A percentile compares a stretch with the other conserved stretches of the same genome.
phyloP scores from a whole-genome alignment of 257 asterid genomes.

The Fraxinus anomala region DNA sequence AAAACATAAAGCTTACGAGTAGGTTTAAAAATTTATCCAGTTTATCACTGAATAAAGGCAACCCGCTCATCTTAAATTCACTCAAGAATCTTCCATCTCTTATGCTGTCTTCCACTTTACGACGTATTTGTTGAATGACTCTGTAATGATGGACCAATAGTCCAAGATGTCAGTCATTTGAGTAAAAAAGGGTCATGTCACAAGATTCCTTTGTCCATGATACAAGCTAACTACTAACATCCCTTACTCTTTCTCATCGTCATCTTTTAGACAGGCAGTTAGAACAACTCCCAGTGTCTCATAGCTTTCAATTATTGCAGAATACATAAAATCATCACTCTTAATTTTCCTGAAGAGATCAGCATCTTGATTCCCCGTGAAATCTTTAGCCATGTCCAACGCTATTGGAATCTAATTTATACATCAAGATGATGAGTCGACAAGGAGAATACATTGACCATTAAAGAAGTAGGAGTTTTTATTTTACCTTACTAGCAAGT shows the following conservation, averaged over 20 bases:
- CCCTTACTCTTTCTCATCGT: conserved; percentile 69
- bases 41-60: conserved; percentile 71
- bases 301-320: conserved; percentile 89
- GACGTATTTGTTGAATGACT: conserved; percentile 58
- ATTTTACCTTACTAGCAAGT: conserved; percentile 93
- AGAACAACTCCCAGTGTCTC: conserved; percentile 74
- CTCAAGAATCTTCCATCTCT: conserved; percentile 47
- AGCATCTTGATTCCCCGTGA: conserved; percentile 74
- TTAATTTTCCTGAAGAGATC: conserved; percentile 87
- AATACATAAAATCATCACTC: conserved; percentile 79
- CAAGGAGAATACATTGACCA: conserved; percentile 14
- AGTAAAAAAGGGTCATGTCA: conserved; percentile 20
- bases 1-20: conserved; percentile 55
- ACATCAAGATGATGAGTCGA: conserved; percentile 31
- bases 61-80: conserved; percentile 71
- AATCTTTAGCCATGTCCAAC: conserved; percentile 95
- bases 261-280: conserved; percentile 59
- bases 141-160: conserved; percentile 44
- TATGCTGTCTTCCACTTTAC: conserved; percentile 72
- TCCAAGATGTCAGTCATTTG: conserved; percentile 18
- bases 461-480: conserved; percentile 17
- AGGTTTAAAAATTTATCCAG: conserved; percentile 68
- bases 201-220: neutral
- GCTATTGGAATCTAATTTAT: conserved; percentile 89
- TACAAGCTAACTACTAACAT: conserved; percentile 30